Evolutionary conservation across 2,329 filamentous ascomycete genomes (phyloP).

Genomic region (Zymoseptoria brevis): DNA sequence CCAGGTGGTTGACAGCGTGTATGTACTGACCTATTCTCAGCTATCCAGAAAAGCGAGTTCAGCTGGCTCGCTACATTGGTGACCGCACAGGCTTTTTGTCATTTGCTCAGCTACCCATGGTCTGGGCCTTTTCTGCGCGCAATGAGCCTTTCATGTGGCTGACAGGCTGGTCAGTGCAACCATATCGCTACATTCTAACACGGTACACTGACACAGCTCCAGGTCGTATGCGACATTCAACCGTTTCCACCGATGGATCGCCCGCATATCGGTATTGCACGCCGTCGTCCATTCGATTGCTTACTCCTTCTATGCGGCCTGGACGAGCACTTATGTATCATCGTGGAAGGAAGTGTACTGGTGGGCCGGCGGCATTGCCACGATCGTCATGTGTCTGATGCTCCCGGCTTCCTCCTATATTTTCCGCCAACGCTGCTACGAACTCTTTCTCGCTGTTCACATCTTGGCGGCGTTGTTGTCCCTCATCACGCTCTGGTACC

Average conservation of each 20-base stretch:
- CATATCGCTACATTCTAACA: background rate
- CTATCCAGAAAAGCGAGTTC: conserved; percentile 17
- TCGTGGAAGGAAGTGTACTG: conserved; percentile 41
- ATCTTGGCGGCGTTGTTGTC: conserved; percentile 46
- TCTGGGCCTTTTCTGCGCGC: conserved; percentile 60
- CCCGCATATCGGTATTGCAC: conserved; percentile 53
- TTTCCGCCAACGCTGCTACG: conserved; percentile 47
- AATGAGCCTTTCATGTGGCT: conserved; percentile 60
- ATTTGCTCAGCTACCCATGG: conserved; percentile 54
- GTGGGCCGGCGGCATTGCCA: conserved; percentile 43
- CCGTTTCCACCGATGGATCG: conserved; percentile 60
- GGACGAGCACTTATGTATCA: conserved; percentile 6
- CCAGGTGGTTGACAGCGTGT: no score
- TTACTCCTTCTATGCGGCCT: conserved; percentile 37
- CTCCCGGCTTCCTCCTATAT: conserved; percentile 45
- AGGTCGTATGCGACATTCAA: conserved; percentile 56
- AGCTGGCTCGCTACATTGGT: conserved; percentile 49
- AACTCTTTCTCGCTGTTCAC: conserved; percentile 44
- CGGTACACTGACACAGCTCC: background rate
- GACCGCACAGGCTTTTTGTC: conserved; percentile 59
- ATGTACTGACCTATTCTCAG: background rate
- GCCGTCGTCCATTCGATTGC: conserved; percentile 56
- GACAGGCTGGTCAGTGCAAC: conserved; percentile 49
- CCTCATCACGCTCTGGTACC: conserved; percentile 44
- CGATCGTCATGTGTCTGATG: conserved; percentile 39